These are phyloP conservation scores for Amoebophrya sp. DNA, from an alignment of 169 alveolate genomes.

Conservation along the genomic window DNA sequence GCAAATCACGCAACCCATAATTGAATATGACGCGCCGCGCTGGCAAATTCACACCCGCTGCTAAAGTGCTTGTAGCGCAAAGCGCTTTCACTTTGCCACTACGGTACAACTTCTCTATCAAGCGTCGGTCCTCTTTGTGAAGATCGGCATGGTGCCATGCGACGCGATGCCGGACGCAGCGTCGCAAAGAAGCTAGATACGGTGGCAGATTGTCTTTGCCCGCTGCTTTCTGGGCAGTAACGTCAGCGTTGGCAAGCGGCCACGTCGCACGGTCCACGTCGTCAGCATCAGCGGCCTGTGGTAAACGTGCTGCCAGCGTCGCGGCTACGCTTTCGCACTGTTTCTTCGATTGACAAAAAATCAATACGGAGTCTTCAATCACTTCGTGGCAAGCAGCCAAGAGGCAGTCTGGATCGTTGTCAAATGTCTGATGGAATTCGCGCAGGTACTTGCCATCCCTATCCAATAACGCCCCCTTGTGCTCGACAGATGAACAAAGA, in stretches of 20 bases:
- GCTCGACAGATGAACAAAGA: no score
- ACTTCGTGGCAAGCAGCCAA: neutral
- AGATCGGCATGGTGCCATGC: slow-evolving; percentile 63
- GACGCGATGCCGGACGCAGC: slow-evolving; percentile 42
- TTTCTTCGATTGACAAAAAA: slow-evolving; percentile 25
- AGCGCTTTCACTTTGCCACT: no score
- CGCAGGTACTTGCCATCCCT: neutral
- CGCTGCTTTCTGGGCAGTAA: neutral
- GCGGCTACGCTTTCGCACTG: slow-evolving; percentile 13
- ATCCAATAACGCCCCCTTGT: no score
- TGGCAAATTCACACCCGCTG: slow-evolving; percentile 71
- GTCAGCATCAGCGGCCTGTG: neutral
- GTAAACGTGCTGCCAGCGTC: neutral
- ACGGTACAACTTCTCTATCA: slow-evolving; percentile 52
- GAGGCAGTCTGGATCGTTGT: neutral
- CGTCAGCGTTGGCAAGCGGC: neutral
- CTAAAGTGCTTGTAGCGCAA: slow-evolving; percentile 64
- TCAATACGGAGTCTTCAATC: neutral
- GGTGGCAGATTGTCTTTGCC: no score
- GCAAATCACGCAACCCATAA: no score
- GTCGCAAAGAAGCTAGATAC: no score
- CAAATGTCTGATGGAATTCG: neutral
- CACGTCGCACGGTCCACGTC: neutral
- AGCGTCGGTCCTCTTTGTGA: slow-evolving; percentile 49
- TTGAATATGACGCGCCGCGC: slow-evolving; percentile 62